Evolutionary conservation across 345 rosid genomes (phyloP).

Genomic region (Zanthoxylum bungeanum): DNA sequence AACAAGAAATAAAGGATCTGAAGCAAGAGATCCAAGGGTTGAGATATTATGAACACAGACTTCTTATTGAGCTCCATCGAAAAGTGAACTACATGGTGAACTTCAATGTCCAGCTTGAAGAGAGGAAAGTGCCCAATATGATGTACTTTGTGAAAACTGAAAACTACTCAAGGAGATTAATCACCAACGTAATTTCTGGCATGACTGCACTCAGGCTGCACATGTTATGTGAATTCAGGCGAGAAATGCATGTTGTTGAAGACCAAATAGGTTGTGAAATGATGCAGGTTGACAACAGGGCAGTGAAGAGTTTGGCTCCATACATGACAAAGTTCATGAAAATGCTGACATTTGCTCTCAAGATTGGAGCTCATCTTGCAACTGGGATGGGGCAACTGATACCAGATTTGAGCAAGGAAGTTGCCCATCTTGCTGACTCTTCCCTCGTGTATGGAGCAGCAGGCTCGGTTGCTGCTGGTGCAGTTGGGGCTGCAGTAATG

Average conservation of each 20-base stretch:
- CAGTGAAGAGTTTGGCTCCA: conserved; percentile 74
- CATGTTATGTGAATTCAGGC: conserved; percentile 84
- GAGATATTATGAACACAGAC: conserved; percentile 83
- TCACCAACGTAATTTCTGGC: conserved; percentile 74
- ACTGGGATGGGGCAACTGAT: conserved; percentile 91
- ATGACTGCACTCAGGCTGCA: conserved; percentile 80
- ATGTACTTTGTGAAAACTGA: conserved; percentile 76
- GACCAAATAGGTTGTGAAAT: conserved; percentile 86
- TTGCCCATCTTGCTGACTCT: conserved; percentile 66
- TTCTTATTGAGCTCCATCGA: conserved; percentile 83
- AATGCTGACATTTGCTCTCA: conserved; percentile 75
- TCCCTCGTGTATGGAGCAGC: conserved; percentile 70
- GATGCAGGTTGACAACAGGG: conserved; percentile 83
- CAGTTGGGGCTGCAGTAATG: conserved; percentile 58
- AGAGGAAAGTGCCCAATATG: conserved; percentile 91
- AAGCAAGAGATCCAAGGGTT: conserved; percentile 97
- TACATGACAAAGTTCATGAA: conserved; percentile 86
- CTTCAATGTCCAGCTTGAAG: conserved; percentile 80
- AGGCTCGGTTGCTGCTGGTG: conserved; percentile 70
- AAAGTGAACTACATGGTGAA: conserved; percentile 87
- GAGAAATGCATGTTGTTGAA: conserved; percentile 91
- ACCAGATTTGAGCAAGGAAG: conserved; percentile 88
- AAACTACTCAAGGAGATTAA: conserved; percentile 79
- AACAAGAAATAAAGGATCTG: conserved; percentile 89
- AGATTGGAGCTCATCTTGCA: conserved; percentile 92